Base-by-base conservation (phyloP, 108 stramenopile species). In the Epipyxis sp. region DNA sequence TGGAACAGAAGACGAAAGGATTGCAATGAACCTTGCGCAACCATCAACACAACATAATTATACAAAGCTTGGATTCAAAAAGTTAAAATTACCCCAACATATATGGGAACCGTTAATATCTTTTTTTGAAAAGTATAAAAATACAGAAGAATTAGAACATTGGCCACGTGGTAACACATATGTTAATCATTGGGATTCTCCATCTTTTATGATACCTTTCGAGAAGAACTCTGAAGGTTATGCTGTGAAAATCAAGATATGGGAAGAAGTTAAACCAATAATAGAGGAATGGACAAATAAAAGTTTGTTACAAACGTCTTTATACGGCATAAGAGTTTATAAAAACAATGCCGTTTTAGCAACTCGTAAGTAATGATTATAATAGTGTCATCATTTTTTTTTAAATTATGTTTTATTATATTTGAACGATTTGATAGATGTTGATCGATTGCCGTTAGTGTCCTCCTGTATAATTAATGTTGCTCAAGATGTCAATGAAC, bases 251-350 rank as follows among this genome's bases (percentile, higher is more conserved):
- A 20, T 35, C 6, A 16, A 54, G 25, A 59, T 77, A 3, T 77
- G 76, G 76, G 61, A 65, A 6, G 44, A 81, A 35, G 78, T 88
- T 32, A 61, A 79, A 59, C 79, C 78, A 0, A 59, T 89, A 39
- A 72, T 97, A 44, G 87, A 92, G 42, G 77, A 83, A 45, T 97
- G 96, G 96, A 87, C 91, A 0, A 42, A 42, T 6, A 84, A 88
- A 29, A n/a, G n/a, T n/a, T 83, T 89, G 37, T 69, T 92, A 0
- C 79, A 86, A 40, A 93, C 92, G 0, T 89, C 92, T 0, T 65
- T 91, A 43, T 95, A 95, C 82, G 96, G 96, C 30, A 91, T 95
- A 61, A 88, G 96, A 29, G 43, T 89, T 32, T 97, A 97, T 83
- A 81, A 59, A 27, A 74, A 82, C 27, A 91, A 87, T 0, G 71